Base-by-base conservation (phyloP, 2,329 filamentous ascomycete species). In the Epicoccum nigrum region DNA sequence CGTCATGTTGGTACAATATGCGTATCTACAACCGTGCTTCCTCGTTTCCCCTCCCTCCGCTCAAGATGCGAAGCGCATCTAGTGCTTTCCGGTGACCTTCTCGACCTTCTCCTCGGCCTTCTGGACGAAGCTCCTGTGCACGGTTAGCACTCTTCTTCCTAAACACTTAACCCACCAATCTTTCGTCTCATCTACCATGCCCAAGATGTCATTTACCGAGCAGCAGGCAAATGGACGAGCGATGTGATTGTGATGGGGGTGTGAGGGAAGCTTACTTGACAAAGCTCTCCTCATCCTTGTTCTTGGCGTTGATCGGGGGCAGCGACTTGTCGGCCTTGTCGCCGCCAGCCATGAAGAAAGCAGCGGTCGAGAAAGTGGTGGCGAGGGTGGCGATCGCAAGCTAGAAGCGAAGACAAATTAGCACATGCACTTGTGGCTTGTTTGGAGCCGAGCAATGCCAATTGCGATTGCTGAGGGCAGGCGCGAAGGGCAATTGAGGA, bases 271-370 rank as follows among this genome's bases (percentile, higher is more conserved):
- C 45, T 49, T 82, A 87, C 85, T 86, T 82, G 69, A 87, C 84
- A 73, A 87, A 87, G 67, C 81, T 80, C 77, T 86, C 85, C 77
- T 87, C 85, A 63, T 86, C 84, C 74, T 85, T 85, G 77, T 82
- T 86, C 66, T 78, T 77, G 45, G 85, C 84, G 68, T 85, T 83
- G 75, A 86, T 84, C 33, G 84, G 81, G 47, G 85, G 85, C 40
- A 54, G 52, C 17, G 56, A 61, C 30, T 65, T 52, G 30, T 62
- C 64, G 55, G 76, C 70, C 62, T 76, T 73, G 68, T 80, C 78
- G 62, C 77, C 76, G 58, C 69, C 69, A 58, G 68, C 51, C 48
- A 69, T 60, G 19, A 66, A 59, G 59, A 73, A 61, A 35, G 51
- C 66, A 54, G 77, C 77, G 53, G 63, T 65, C 53, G 51, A 57